phyloP scores from a whole-genome alignment of 2,329 filamentous ascomycete species.

The Fusarium camptoceras region DNA sequence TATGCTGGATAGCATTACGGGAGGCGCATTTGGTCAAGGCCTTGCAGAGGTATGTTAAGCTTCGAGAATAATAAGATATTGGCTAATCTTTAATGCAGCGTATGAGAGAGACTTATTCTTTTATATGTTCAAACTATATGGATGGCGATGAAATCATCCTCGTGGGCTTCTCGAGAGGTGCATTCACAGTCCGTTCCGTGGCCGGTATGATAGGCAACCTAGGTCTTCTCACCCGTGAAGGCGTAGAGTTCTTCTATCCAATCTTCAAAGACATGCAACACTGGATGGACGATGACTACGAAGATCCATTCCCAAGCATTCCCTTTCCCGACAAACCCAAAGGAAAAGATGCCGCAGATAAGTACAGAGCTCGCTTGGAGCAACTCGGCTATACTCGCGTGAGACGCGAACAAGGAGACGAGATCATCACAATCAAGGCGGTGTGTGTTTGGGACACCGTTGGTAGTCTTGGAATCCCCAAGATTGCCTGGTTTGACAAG shows the following conservation, averaged over 20 bases:
- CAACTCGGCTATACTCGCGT: constrained; percentile 59
- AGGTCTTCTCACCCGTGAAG: constrained; percentile 64
- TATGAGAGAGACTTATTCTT: constrained; percentile 71
- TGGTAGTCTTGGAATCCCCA: constrained; percentile 59
- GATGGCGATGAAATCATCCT: constrained; percentile 68
- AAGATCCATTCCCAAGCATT: constrained; percentile 59
- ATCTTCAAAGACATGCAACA: constrained; percentile 69
- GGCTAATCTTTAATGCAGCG: constrained; percentile 50
- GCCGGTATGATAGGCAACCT: constrained; percentile 64
- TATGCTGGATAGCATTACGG: constrained; percentile 62
- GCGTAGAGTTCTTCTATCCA: constrained; percentile 65
- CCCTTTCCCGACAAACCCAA: constrained; percentile 64
- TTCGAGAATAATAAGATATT: not conserved
- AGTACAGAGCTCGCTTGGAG: constrained; percentile 59
- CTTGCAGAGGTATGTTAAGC: constrained; percentile 60
- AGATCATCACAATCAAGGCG: constrained; percentile 59
- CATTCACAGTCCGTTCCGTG: constrained; percentile 68
- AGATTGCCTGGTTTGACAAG: constrained; percentile 58
- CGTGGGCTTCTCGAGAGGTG: constrained; percentile 68
- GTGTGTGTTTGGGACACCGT: constrained; percentile 63
- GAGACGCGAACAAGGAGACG: constrained; percentile 54
- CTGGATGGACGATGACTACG: constrained; percentile 59
- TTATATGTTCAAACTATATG: constrained; percentile 71
- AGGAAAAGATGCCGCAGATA: constrained; percentile 55
- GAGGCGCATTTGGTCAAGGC: constrained; percentile 67